Base-by-base conservation (phyloP, 306 rosid genomes). In the Pueraria montana region DNA sequence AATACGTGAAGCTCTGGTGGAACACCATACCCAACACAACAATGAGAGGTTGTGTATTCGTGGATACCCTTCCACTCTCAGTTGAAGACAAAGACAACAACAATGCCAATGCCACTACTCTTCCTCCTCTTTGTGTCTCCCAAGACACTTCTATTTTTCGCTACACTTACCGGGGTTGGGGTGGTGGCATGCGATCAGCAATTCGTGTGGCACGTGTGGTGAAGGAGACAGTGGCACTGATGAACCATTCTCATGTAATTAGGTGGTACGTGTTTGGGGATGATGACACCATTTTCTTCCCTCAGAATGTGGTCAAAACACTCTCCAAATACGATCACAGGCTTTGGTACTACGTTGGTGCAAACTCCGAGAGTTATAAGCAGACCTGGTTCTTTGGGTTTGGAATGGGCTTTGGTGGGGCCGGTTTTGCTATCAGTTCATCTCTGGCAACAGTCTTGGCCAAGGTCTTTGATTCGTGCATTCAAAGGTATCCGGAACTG, bases 221-320 rank as follows among this genome's bases (percentile, higher is more conserved):
- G 20, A 53, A 79, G 0, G 97, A 93, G 83, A 90, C 80, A 0
- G 86, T 93, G 62, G 91, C 88, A 0, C 78, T 82, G 27, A 86
- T 82, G 27, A 86, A 88, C 24, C 88, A 86, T 64, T 78, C 94
- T 1, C 63, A 63, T 62, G 96, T n/a, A n/a, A n/a, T 91, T 66
- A 84, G 91, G 20, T 93, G 97, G 97, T 93, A 83, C 26, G 97
- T 91, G 24, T 93, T 91, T 36, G 97, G 96, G 3, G 96, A 93
- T 12, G 97, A 93, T 65, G 94, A 90, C 86, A 93, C 96, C 0
- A 12, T 93, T 48, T 93, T 91, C 85, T 90, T 91, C 36, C 87
- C 94, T 0, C 91, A 85, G 83, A 93, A 93, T 84, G 43, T 91
- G 87, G 83, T 64, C 9, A 90, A 90, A 82, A 90, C 92, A 3